Conservation (phyloP, 2,329 filamentous ascomycete genomes). For the Thelonectria blattea region DNA sequence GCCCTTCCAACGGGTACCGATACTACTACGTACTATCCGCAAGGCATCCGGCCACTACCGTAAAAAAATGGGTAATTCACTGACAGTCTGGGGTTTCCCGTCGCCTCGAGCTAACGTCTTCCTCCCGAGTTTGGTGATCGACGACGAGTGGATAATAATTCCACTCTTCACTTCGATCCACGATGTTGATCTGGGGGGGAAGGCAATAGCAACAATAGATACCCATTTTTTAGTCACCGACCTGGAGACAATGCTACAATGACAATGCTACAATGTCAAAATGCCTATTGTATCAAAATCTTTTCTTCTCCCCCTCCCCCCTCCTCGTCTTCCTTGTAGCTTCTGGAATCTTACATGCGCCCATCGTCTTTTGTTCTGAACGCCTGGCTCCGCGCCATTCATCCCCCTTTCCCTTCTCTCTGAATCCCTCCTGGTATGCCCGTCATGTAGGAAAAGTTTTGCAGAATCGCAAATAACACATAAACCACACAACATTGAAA, state of each 20-base stretch:
- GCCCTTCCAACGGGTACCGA: background rate
- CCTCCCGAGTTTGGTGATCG: background rate
- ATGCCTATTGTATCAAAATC: background rate
- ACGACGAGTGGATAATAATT: no score
- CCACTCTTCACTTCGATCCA: no score
- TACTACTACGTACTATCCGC: no score
- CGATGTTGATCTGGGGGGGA: no score
- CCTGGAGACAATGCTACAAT: no score
- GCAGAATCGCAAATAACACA: constrained; percentile 26
- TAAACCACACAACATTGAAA: constrained; percentile 31
- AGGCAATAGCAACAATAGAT: no score
- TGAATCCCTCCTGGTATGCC: constrained; percentile 6
- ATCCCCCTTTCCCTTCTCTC: constrained; percentile 13
- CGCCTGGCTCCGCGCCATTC: constrained; percentile 33
- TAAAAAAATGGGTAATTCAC: background rate
- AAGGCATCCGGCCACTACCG: no score
- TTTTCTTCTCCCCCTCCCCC: constrained; percentile 18
- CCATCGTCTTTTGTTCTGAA: constrained; percentile 40
- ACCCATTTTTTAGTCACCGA: no score
- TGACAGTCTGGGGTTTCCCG: constrained; percentile 11
- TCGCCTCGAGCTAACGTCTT: background rate
- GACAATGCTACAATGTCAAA: background rate
- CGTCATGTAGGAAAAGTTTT: constrained; percentile 15
- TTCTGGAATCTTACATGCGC: constrained; percentile 39
- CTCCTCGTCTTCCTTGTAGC: constrained; percentile 20